Percentiles rank a stretch among this genome's conserved stretches.
These are phyloP conservation scores for Scenedesmus sp. DNA, from an alignment of 163 green algal species.

Conservation along the genomic window DNA sequence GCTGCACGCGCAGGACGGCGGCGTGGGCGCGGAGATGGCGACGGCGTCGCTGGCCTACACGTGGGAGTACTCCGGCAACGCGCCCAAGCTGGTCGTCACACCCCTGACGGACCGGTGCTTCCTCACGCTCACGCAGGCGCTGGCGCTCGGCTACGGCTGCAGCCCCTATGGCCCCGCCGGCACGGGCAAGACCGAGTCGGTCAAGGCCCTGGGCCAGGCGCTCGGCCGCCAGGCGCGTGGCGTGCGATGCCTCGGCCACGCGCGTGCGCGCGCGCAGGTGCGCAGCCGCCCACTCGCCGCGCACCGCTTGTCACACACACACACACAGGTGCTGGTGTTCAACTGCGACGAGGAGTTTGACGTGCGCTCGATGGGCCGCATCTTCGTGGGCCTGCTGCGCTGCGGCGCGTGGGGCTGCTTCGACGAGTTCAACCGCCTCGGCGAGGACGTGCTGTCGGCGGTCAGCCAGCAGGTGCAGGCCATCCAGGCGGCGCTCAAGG, in stretches of 20 bases:
- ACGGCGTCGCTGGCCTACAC: conserved; percentile 76
- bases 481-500: conserved; percentile 82
- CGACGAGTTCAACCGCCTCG: conserved; percentile 92
- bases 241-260: too few relatives aligned
- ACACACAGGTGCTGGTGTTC: conserved; percentile 83
- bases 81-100: conserved; percentile 85
- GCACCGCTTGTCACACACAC: not conserved
- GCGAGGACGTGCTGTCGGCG: conserved; percentile 83
- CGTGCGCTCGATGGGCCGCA: conserved; percentile 77
- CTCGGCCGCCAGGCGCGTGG: conserved; percentile 75
- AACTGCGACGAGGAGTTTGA: conserved; percentile 92
- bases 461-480: conserved; percentile 85
- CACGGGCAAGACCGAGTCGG: conserved; percentile 92
- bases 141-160: conserved; percentile 82
- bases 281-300: not conserved
- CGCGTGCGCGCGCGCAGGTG: not conserved
- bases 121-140: conserved; percentile 84
- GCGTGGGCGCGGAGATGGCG: conserved; percentile 67
- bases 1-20: conserved; percentile 17
- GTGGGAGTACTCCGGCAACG: conserved; percentile 86
- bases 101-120: conserved; percentile 89
- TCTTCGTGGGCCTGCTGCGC: conserved; percentile 82
- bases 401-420: conserved; percentile 91
- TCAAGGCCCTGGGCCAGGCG: conserved; percentile 85
- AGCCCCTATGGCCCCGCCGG: conserved; percentile 87